phyloP scores from a whole-genome alignment of 1,284 basidiomycete genomes.

The Limonomyces culmigenus region DNA sequence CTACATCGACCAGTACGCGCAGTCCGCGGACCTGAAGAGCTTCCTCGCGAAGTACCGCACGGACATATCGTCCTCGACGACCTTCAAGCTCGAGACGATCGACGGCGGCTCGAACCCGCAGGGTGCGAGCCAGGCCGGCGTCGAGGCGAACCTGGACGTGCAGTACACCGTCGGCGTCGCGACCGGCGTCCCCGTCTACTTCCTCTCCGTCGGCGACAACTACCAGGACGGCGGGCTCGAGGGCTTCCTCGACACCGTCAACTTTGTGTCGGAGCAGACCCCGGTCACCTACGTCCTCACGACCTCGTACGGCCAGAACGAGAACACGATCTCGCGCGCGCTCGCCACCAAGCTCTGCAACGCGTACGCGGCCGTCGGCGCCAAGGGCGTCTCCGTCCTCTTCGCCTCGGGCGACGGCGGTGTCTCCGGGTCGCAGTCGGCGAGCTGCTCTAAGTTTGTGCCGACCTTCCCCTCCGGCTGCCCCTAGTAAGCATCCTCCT shows the following conservation, averaged over 20 bases:
- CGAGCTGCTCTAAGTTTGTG: conserved; percentile 14
- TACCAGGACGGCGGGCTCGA: conserved; percentile 10
- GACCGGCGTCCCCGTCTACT: conserved; percentile 6
- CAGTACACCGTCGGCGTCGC: conserved; percentile 9
- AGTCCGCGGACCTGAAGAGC: conserved; percentile 8
- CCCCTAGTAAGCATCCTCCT: conserved; percentile 6
- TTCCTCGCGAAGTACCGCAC: conserved; percentile 10
- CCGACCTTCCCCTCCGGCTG: conserved; percentile 17
- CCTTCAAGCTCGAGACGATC: conserved; percentile 14
- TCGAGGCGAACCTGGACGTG: conserved; percentile 13
- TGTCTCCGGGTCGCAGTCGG: conserved; percentile 16
- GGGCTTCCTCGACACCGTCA: conserved; percentile 11
- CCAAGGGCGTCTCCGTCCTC: conserved; percentile 19
- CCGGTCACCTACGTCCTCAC: conserved; percentile 12
- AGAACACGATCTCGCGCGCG: conserved; percentile 10
- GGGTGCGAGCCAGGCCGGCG: conserved; percentile 10
- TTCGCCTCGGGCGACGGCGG: conserved; percentile 22
- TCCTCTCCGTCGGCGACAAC: conserved; percentile 9
- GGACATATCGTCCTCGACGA: conserved; percentile 13
- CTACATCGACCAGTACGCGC: conserved; percentile 14
- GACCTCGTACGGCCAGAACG: conserved; percentile 12
- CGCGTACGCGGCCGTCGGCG: conserved; percentile 16
- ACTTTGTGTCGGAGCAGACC: conserved; percentile 10
- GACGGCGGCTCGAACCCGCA: conserved; percentile 15
- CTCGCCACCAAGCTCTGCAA: conserved; percentile 19